These are phyloP conservation scores for Bipolaris bicolor DNA, from an alignment of 2,329 filamentous ascomycete species.

Conservation along the genomic window DNA sequence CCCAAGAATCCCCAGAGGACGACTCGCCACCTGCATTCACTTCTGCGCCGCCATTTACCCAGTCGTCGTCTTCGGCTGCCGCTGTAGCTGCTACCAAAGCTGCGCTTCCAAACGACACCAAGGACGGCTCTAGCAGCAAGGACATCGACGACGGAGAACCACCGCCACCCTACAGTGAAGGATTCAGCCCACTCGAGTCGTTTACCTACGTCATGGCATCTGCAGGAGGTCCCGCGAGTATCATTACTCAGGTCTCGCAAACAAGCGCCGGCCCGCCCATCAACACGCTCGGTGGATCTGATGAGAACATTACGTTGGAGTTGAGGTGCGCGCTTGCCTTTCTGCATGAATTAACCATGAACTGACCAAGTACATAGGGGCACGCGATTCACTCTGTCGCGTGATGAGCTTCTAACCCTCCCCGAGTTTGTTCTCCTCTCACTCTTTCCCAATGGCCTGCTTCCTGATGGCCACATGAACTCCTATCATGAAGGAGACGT, in stretches of 20 bases:
- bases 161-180: slow-evolving; percentile 94
- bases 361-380: slow-evolving; percentile 64
- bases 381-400: slow-evolving; percentile 88
- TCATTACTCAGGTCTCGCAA: slow-evolving; percentile 98
- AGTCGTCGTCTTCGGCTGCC: slow-evolving; percentile 55
- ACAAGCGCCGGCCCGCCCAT: slow-evolving; percentile 74
- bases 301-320: slow-evolving; percentile 95
- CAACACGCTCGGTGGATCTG: slow-evolving; percentile 84
- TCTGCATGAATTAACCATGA: not conserved
- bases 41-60: slow-evolving; percentile 58
- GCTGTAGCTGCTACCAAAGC: slow-evolving; percentile 77
- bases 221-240: slow-evolving; percentile 94
- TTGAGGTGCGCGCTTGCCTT: slow-evolving; percentile 70
- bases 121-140: slow-evolving; percentile 75
- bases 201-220: slow-evolving; percentile 98
- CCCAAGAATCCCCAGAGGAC: slow-evolving; percentile 43
- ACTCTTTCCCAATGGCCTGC: slow-evolving; percentile 97
- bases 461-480: slow-evolving; percentile 95
- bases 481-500: slow-evolving; percentile 91
- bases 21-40: slow-evolving; percentile 58
- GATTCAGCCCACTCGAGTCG: slow-evolving; percentile 85
- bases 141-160: slow-evolving; percentile 82
- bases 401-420: slow-evolving; percentile 92
- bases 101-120: slow-evolving; percentile 80
- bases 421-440: slow-evolving; percentile 97